A percentile compares a stretch with the other conserved stretches of the same genome.
These are phyloP conservation scores for Phialophora chinensis DNA, from an alignment of 2,329 filamentous ascomycete species.

Conservation along the genomic window DNA sequence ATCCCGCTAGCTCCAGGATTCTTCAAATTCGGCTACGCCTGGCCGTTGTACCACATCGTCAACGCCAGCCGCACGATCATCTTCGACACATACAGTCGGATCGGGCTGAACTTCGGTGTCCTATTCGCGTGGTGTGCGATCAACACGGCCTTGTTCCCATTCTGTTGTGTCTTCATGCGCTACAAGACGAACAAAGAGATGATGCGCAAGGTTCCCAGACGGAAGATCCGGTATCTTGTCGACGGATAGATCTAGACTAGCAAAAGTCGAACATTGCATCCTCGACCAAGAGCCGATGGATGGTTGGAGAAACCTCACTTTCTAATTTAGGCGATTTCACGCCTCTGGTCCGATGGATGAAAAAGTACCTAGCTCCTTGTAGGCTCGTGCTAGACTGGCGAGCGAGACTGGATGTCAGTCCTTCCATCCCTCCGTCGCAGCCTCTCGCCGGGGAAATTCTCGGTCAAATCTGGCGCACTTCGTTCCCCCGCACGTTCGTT, in stretches of 20 bases:
- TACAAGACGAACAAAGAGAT: constrained; percentile 47
- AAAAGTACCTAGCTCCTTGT: background rate
- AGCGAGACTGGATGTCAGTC: background rate
- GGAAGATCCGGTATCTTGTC: constrained; percentile 31
- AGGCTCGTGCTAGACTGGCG: background rate
- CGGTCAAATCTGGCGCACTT: constrained; percentile 9
- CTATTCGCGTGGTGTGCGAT: constrained; percentile 63
- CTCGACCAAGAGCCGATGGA: background rate
- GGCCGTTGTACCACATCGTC: constrained; percentile 68
- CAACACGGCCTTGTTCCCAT: constrained; percentile 60
- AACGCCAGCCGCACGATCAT: constrained; percentile 65
- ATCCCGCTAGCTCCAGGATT: constrained; percentile 65
- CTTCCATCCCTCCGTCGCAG: background rate
- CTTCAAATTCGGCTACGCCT: constrained; percentile 67
- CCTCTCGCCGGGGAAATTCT: constrained; percentile 10
- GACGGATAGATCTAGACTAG: constrained; percentile 25
- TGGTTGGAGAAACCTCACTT: background rate
- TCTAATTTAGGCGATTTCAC: background rate
- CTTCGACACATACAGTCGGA: constrained; percentile 64
- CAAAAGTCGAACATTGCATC: background rate
- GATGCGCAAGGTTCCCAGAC: constrained; percentile 26
- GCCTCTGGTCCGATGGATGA: background rate
- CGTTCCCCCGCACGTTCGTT: background rate
- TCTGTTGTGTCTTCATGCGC: constrained; percentile 53
- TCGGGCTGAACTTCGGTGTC: constrained; percentile 67